Evolutionary conservation across 176 grass and related monocot species (phyloP).

Genomic region (Echinochloa phyllopogon): DNA sequence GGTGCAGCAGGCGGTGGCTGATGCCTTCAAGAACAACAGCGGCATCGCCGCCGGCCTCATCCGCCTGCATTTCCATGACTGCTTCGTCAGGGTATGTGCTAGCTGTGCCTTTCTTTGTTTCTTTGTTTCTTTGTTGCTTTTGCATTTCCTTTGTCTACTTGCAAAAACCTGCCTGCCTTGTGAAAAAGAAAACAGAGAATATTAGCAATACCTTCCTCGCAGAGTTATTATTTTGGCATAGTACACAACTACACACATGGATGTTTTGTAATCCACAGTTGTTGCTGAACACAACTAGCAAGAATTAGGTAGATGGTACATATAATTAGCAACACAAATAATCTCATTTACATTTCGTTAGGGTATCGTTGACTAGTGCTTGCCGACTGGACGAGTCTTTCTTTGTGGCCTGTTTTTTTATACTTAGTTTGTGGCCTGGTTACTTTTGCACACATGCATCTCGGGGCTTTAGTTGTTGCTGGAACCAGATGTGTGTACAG

Average conservation of each 20-base stretch:
- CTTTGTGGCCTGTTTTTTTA: too few relatives aligned
- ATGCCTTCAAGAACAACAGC: slow-evolving; percentile 54
- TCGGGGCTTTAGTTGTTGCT: background rate
- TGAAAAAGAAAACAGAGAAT: background rate
- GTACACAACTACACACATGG: background rate
- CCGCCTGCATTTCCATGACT: slow-evolving; percentile 84
- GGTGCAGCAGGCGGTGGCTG: slow-evolving; percentile 62
- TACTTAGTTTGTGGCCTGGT: background rate
- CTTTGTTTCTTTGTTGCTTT: background rate
- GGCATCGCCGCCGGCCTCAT: slow-evolving; percentile 72
- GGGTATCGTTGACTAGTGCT: background rate
- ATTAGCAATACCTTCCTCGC: background rate
- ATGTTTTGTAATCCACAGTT: background rate
- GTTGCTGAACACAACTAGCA: background rate
- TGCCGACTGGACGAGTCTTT: slow-evolving; percentile 8
- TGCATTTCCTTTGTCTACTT: background rate
- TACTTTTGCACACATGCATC: background rate
- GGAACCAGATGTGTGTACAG: background rate
- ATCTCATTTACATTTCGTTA: background rate
- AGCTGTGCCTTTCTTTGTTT: background rate
- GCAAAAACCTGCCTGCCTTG: background rate
- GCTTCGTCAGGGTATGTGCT: slow-evolving; percentile 62
- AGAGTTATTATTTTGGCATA: background rate
- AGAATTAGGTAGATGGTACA: background rate
- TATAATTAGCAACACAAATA: background rate